Evolutionary conservation across 1,139 yeast species (phyloP).

Genomic region (Candida sanyaensis): DNA sequence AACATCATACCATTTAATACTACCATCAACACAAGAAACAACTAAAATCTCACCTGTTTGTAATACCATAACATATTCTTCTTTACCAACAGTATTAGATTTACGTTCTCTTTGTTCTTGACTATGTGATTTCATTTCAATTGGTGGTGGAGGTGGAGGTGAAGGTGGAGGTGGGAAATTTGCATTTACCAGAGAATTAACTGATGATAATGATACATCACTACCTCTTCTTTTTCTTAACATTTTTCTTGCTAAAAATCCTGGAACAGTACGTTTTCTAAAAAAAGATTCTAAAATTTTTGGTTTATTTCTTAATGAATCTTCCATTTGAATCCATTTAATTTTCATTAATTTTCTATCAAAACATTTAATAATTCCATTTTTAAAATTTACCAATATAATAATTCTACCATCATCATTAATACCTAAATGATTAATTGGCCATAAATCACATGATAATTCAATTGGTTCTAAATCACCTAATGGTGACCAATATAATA

Average conservation of each 20-base stretch:
- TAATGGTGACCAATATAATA: constrained; percentile 75
- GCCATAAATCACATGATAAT: constrained; percentile 63
- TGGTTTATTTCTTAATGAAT: constrained; percentile 23
- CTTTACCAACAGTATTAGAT: constrained; percentile 12
- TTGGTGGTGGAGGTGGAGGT: constrained; percentile 23
- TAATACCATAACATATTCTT: constrained; percentile 35
- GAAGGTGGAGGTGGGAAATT: constrained; percentile 38
- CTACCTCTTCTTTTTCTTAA: constrained; percentile 28
- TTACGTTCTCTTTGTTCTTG: constrained; percentile 10
- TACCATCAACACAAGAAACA: constrained; percentile 52
- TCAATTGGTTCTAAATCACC: constrained; percentile 37
- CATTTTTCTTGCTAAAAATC: constrained; percentile 48
- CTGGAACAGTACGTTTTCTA: constrained; percentile 55
- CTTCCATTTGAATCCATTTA: constrained; percentile 41
- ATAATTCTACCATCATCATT: constrained; percentile 63
- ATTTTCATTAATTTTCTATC: constrained; percentile 54
- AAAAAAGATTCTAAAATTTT: constrained; percentile 59
- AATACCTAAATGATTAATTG: constrained; percentile 60
- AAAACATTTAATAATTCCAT: constrained; percentile 58
- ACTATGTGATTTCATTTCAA: constrained; percentile 14
- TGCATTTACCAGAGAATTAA: constrained; percentile 29
- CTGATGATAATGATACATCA: constrained; percentile 24
- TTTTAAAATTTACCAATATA: constrained; percentile 54
- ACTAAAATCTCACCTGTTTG: constrained; percentile 50
- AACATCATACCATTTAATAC: constrained; percentile 22